phyloP scores from a whole-genome alignment of 192 early-diverging fungal species.

The Umbelopsis vinacea region DNA sequence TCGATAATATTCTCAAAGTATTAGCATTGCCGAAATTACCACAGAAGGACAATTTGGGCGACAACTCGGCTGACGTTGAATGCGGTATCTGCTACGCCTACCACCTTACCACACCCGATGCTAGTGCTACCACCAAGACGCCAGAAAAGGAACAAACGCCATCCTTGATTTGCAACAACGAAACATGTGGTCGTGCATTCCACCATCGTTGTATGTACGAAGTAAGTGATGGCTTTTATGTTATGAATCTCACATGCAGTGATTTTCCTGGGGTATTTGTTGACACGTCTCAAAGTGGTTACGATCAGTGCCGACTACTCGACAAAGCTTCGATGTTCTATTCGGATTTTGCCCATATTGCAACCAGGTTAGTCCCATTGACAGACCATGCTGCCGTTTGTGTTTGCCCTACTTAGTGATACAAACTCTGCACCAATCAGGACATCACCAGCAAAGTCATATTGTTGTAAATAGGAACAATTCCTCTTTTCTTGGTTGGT shows the following conservation, averaged over 20 bases:
- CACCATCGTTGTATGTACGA: conserved; percentile 31
- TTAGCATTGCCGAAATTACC: not conserved
- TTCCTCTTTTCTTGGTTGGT: not conserved
- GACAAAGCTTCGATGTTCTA: conserved; percentile 30
- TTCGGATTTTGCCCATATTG: conserved; percentile 37
- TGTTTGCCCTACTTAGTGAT: not conserved
- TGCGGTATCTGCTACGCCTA: conserved; percentile 39
- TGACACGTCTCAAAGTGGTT: conserved; percentile 19
- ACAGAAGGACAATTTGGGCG: not conserved
- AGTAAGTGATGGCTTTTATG: not conserved
- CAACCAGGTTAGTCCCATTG: conserved; percentile 20
- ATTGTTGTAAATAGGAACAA: not conserved
- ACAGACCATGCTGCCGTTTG: not conserved
- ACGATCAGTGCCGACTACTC: conserved; percentile 22
- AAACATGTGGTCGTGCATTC: conserved; percentile 22
- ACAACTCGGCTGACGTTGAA: conserved; percentile 22
- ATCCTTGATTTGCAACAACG: conserved; percentile 19
- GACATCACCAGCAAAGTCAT: conserved; percentile 26
- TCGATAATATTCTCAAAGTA: not conserved
- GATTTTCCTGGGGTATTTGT: not conserved
- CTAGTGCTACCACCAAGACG: not conserved
- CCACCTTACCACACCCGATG: not conserved
- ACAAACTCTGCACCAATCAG: not conserved
- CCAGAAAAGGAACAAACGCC: conserved; percentile 6
- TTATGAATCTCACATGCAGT: not conserved